Conservation (phyloP, 257 asterid species). For the Salvia splendens region DNA sequence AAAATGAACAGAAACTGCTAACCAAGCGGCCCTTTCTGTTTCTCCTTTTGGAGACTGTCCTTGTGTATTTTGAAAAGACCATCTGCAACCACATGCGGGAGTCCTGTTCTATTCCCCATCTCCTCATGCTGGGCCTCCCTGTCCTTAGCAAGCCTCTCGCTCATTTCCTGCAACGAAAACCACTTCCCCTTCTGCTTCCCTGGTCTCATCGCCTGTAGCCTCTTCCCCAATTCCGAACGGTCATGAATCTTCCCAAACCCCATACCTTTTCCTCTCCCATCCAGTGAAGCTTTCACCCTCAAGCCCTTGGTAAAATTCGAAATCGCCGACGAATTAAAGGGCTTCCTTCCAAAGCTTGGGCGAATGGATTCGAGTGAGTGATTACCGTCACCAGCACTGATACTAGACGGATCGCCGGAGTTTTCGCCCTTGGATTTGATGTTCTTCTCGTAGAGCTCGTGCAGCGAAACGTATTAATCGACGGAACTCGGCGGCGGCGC, state of each 20-base stretch:
- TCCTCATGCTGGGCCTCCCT: conserved; percentile 44
- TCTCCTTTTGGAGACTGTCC: background rate
- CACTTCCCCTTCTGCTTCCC: conserved; percentile 55
- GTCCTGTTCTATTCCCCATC: background rate
- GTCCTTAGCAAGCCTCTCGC: conserved; percentile 53
- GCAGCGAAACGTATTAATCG: conserved; percentile 29
- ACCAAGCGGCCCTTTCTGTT: background rate
- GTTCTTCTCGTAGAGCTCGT: conserved; percentile 39
- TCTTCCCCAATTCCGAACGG: conserved; percentile 53
- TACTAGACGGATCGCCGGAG: conserved; percentile 3
- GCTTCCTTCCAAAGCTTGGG: conserved; percentile 6
- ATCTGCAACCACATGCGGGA: background rate
- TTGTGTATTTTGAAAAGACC: background rate
- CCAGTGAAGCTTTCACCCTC: conserved; percentile 21
- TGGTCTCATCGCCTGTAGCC: conserved; percentile 64
- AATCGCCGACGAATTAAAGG: conserved; percentile 8
- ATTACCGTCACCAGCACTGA: conserved; percentile 4
- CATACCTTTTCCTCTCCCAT: background rate
- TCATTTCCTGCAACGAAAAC: conserved; percentile 75
- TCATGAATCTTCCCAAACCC: conserved; percentile 32
- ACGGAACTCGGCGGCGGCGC: conserved; percentile 35
- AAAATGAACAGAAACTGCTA: conserved; percentile 32
- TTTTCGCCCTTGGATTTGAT: conserved; percentile 9
- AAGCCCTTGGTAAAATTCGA: conserved; percentile 19
- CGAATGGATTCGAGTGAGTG: conserved; percentile 20